Evolutionary conservation across 129 eudicot species (phyloP), one percentile per base, ranked within the genome.

Genomic region (Erigeron canadensis): DNA sequence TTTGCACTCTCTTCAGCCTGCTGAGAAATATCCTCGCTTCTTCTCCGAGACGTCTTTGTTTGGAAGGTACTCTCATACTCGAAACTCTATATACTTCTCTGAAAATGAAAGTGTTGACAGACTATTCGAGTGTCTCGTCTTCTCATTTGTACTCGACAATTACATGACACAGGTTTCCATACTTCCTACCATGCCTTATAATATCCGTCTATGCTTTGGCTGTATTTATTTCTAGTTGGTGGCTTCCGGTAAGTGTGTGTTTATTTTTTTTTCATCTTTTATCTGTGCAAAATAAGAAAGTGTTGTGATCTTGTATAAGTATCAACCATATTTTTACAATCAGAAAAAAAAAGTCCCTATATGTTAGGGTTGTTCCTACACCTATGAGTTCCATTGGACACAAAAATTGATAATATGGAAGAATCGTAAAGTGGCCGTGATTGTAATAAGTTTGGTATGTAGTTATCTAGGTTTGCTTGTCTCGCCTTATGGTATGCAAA

Each of bases 201-300:
- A 70, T 71, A 47, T 70, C 76, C 7, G 6, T 78, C 39, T 78
- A 62, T 46, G 64, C 82, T 38, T 46, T 63, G 50, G 72, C 51
- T 15, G 81, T 65, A 70, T 69, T 77, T 61, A 42, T 70, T 60
- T 69, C 70, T 50, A 59, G 80, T 46, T 76, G 72, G 80, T 76
- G 80, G 80, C 69, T 76, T 76, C 80, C 80, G 43, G 80, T 76
- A 76, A 76, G 80, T 76, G 8, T 53, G 19, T 37, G 40, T 46
- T 13, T 69, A 4, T 18, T 39, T 69, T 28, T 22, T 28, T 28
- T 28, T 37, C 55, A 47, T 65, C 47, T 38, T 63, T 18, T 65
- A 16, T 47, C 37, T 62, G 46, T 74, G 9, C 17, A 34, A 43
- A 22, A 40, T 0, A 6, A 63, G 68, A 4, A 6, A 10, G 5